Percentiles rank a stretch among this genome's conserved stretches.
These are phyloP conservation scores for Fusarium burgessii DNA, from an alignment of 2,329 filamentous ascomycete species.

Conservation along the genomic window DNA sequence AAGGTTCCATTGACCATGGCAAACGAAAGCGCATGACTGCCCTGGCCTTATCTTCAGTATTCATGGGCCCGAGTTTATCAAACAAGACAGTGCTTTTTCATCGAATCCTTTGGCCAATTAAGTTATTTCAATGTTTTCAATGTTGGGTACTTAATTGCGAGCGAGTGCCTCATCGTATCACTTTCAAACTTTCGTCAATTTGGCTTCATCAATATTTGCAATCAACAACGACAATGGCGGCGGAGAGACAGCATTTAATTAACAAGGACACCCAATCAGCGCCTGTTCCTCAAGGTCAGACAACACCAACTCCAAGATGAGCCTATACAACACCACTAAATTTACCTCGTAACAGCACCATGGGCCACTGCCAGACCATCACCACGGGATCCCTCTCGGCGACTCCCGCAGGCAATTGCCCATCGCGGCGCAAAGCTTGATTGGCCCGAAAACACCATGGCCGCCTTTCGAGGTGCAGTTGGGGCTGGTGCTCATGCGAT, in stretches of 20 bases:
- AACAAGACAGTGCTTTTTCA: conserved; percentile 1
- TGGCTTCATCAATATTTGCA: not conserved
- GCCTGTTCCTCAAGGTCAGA: conserved; percentile 27
- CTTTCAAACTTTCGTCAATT: not conserved
- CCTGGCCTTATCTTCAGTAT: conserved; percentile 1
- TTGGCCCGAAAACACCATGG: conserved; percentile 88
- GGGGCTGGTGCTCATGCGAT: conserved; percentile 81
- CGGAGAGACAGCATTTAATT: conserved; percentile 22
- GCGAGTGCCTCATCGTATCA: not conserved
- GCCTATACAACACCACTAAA: not conserved
- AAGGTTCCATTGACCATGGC: conserved; percentile 25
- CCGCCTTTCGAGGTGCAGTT: conserved; percentile 79
- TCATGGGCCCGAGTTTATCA: conserved; percentile 24
- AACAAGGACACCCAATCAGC: conserved; percentile 19
- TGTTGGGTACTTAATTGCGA: not conserved
- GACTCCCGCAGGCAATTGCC: conserved; percentile 77
- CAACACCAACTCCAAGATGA: not conserved
- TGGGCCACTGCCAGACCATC: conserved; percentile 53
- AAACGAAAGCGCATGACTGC: conserved; percentile 13
- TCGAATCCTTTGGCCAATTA: conserved; percentile 4
- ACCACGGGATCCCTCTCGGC: conserved; percentile 41
- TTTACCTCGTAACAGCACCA: conserved; percentile 32
- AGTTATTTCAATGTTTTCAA: not conserved
- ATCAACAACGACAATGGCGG: conserved; percentile 3
- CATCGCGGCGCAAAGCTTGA: conserved; percentile 83